Percentiles rank a stretch among this genome's conserved stretches.
These are phyloP conservation scores for Solanum sitiens DNA, from an alignment of 257 asterid genomes.

Conservation along the genomic window DNA sequence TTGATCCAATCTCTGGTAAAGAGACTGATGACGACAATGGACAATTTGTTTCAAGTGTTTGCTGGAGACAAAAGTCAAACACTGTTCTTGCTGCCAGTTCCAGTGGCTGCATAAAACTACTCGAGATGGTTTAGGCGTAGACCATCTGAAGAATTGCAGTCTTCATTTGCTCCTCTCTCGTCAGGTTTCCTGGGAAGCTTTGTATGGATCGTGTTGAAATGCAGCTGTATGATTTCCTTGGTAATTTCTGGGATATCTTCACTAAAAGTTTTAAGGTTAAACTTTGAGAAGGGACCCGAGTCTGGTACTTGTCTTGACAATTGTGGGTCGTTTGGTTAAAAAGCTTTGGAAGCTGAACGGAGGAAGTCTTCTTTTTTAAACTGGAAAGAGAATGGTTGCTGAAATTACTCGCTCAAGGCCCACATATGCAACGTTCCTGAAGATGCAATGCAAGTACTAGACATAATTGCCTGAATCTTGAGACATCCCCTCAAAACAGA, in stretches of 20 bases:
- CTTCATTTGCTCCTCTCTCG: not conserved
- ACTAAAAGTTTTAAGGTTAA: not conserved
- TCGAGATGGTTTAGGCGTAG: conserved; percentile 53
- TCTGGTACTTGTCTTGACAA: not conserved
- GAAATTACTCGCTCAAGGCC: not conserved
- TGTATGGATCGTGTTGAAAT: not conserved
- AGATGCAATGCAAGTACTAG: not conserved
- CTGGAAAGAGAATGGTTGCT: not conserved
- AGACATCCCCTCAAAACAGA: not conserved
- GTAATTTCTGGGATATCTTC: not conserved
- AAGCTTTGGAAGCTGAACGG: not conserved
- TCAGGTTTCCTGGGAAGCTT: not conserved
- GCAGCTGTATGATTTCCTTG: not conserved
- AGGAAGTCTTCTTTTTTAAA: not conserved
- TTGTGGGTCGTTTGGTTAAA: not conserved
- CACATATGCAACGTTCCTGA: not conserved
- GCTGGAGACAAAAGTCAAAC: conserved; percentile 82
- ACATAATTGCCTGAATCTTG: not conserved
- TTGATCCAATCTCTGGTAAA: conserved; percentile 73
- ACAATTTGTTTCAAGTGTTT: conserved; percentile 84
- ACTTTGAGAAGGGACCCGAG: not conserved
- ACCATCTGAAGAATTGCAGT: not conserved
- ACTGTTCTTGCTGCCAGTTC: conserved; percentile 82
- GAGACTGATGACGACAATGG: conserved; percentile 74
- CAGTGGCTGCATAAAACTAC: conserved; percentile 66